Evolutionary conservation across 2,329 filamentous ascomycete genomes (phyloP).

Genomic region (Hypoxylon sp.): DNA sequence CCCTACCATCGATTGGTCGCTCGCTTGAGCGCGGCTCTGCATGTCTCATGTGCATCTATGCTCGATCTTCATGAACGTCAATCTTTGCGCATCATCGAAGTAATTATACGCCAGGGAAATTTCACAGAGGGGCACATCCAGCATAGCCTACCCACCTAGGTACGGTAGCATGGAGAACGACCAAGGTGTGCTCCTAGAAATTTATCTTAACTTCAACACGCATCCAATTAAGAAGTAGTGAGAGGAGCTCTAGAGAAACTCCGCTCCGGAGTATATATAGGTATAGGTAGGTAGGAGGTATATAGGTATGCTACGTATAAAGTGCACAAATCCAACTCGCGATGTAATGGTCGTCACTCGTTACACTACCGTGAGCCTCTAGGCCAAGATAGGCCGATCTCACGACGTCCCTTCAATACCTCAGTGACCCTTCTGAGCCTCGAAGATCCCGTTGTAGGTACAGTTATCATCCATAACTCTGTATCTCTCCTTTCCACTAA

Average conservation of each 20-base stretch:
- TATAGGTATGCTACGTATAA: constrained; percentile 11
- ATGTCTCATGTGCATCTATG: background rate
- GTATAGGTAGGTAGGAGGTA: too few relatives aligned
- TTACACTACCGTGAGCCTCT: constrained; percentile 2
- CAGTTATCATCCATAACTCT: constrained; percentile 37
- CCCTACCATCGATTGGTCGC: constrained; percentile 1
- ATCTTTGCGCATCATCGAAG: background rate
- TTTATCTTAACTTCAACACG: background rate
- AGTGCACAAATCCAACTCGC: constrained; percentile 5
- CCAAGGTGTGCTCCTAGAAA: constrained; percentile 26
- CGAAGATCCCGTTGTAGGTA: constrained; percentile 46
- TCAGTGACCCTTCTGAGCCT: constrained; percentile 27
- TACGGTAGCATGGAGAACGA: background rate
- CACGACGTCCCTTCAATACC: background rate
- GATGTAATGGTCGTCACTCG: constrained; percentile 22
- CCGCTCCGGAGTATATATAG: constrained; percentile 23
- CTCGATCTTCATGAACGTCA: background rate
- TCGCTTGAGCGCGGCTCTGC: constrained; percentile 8
- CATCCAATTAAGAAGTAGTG: constrained; percentile 5
- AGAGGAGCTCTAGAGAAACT: constrained; percentile 21
- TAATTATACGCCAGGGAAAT: background rate
- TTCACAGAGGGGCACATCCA: background rate
- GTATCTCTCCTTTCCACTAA: constrained; percentile 39
- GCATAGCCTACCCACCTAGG: background rate
- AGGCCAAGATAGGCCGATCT: background rate